A percentile compares a stretch with the other conserved stretches of the same genome.
phyloP scores from a whole-genome alignment of 2,329 filamentous ascomycete genomes.

The Cercospora sesami region DNA sequence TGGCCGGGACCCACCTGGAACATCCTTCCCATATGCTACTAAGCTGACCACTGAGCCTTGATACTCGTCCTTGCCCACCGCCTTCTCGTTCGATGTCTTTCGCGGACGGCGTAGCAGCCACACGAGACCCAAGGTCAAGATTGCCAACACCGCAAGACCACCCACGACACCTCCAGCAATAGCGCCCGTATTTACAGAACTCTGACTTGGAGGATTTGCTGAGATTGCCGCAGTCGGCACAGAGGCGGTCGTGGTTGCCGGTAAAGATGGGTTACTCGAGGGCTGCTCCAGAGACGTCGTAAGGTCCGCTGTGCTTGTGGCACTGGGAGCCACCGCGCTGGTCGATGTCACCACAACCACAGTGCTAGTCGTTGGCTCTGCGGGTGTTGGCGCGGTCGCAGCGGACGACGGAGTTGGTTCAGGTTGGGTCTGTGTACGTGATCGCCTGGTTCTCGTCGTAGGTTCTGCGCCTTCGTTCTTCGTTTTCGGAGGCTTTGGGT shows the following conservation, averaged over 20 bases:
- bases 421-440: neutral
- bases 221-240: neutral
- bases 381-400: neutral
- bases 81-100: neutral
- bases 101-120: slow-evolving; percentile 15
- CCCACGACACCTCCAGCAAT: slow-evolving; percentile 17
- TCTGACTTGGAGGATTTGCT: neutral
- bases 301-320: neutral
- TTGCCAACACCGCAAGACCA: slow-evolving; percentile 14
- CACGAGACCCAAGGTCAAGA: slow-evolving; percentile 9
- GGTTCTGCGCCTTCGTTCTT: neutral
- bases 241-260: neutral
- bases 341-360: neutral
- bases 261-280: neutral
- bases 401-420: neutral
- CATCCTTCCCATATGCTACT: slow-evolving; percentile 5
- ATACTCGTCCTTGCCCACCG: neutral
- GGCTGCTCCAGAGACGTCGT: neutral
- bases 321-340: neutral
- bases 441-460: neutral
- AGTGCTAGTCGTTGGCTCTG: neutral
- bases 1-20: neutral
- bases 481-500: neutral
- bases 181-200: slow-evolving; percentile 6
- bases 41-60: slow-evolving; percentile 10